Evolutionary conservation across 768 basidiomycete genomes (phyloP), one percentile per base, ranked within the genome.

Genomic region (Boletus rufocinnamomeus): DNA sequence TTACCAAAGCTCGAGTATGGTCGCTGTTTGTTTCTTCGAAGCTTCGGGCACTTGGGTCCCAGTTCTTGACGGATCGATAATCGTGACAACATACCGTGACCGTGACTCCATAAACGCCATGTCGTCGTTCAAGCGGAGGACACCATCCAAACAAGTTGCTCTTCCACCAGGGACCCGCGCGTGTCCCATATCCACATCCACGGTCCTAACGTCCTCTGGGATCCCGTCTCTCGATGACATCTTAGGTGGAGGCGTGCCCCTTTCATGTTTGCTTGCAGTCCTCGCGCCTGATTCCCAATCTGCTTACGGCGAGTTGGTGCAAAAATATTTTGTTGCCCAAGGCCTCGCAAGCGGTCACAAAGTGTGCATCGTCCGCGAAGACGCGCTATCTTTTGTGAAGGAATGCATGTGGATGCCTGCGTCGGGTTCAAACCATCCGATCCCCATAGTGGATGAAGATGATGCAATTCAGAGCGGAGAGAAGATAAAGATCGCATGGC

Each of bases 401-500:
- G 87, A 85, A 50, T 84, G 89, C 67, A 95, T 97, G 91, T 97
- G 94, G 93, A 71, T 79, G 50, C 81, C 87, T 19, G 56, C 46
- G 11, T 63, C 60, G 27, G 56, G 54, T 21, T 43, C 65, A 35
- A 50, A 30, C 34, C 55, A 59, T 23, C 50, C 57, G 25, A 53
- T 59, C n/a, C 59, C 66, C 16, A 25, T 57, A 11, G 51, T 51
- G 30, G 79, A 80, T 43, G 75, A 78, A 37, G 66, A 58, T 32
- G 66, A 63, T 35, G 63, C 62, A n/a, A 68, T 69, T 14, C 79
- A 79, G 63, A 69, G 66, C 37, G 81, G 76, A 43, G 79, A 84
- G 28, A 86, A 85, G 65, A 89, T 95, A 63, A 96, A 91, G 77
- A 98, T 99, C 66, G 97, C 97, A 32, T 99, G 97, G 92, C 83